Evolutionary conservation across 2,329 filamentous ascomycete species (phyloP).

Genomic region (Mycosphaerella arachidis): DNA sequence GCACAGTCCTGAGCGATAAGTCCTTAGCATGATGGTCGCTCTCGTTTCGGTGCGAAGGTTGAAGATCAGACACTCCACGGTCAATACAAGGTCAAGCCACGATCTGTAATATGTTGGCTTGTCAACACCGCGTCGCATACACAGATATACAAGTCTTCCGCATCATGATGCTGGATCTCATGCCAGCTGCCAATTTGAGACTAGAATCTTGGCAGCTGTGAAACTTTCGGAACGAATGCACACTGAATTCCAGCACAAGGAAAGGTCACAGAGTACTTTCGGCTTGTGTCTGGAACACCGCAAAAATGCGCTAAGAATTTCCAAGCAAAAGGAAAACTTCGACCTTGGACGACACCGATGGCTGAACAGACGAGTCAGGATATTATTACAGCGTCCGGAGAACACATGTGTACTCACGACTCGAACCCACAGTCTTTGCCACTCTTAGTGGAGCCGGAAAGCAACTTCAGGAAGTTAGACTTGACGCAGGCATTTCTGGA

Average conservation of each 20-base stretch:
- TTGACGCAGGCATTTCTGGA: not conserved
- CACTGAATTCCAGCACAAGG: not conserved
- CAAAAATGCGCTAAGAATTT: not conserved
- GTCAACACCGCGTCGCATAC: no score
- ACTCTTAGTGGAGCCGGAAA: conserved; percentile 10
- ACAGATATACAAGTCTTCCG: no score
- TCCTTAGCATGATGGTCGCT: no score
- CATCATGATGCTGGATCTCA: not conserved
- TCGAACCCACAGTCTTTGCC: conserved; percentile 24
- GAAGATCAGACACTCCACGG: no score
- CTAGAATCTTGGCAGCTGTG: not conserved
- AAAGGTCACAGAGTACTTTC: not conserved
- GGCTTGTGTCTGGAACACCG: not conserved
- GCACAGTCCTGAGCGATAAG: no score
- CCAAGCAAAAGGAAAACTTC: no score
- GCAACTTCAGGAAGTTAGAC: conserved; percentile 2
- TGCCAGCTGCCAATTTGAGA: not conserved
- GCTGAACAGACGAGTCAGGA: not conserved
- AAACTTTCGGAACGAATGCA: not conserved
- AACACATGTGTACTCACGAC: conserved; percentile 1
- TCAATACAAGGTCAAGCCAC: no score
- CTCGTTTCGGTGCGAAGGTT: no score
- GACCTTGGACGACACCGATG: not conserved
- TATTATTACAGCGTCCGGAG: not conserved
- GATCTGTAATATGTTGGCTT: no score